These are phyloP conservation scores for Rhodamnia rubescens DNA, from an alignment of 345 rosid genomes.

Conservation along the genomic window DNA sequence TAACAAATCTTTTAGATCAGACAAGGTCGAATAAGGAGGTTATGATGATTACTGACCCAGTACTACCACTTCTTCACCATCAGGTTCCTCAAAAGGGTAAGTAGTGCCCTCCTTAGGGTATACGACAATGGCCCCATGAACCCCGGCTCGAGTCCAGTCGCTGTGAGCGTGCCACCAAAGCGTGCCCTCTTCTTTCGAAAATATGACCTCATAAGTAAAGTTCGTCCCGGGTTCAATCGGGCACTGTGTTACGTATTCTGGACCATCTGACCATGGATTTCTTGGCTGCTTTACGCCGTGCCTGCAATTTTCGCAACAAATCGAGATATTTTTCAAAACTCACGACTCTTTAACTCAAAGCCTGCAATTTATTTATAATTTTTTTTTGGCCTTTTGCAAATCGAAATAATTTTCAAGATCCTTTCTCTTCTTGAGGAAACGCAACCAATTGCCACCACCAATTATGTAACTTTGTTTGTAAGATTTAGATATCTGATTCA, in stretches of 20 bases:
- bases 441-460: not conserved
- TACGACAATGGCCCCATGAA: slow-evolving; percentile 12
- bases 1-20: not conserved
- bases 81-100: slow-evolving; percentile 6
- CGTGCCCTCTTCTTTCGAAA: slow-evolving; percentile 14
- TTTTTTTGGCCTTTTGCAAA: not conserved
- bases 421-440: not conserved
- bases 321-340: not conserved
- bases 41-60: slow-evolving; percentile 2
- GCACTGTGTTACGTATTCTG: slow-evolving; percentile 14
- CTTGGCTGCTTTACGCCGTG: slow-evolving; percentile 9
- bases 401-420: not conserved
- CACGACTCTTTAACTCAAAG: not conserved
- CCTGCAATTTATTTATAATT: not conserved
- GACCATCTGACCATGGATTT: slow-evolving; percentile 20
- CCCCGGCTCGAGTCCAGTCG: slow-evolving; percentile 13
- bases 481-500: not conserved
- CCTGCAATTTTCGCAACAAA: not conserved
- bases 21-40: not conserved
- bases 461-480: not conserved
- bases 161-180: slow-evolving; percentile 9
- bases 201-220: slow-evolving; percentile 8
- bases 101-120: not conserved
- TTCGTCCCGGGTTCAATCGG: slow-evolving; percentile 4
- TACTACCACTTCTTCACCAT: slow-evolving; percentile 5